Base-by-base conservation (phyloP, 306 rosid genomes). In the Cicer chorassanicum region DNA sequence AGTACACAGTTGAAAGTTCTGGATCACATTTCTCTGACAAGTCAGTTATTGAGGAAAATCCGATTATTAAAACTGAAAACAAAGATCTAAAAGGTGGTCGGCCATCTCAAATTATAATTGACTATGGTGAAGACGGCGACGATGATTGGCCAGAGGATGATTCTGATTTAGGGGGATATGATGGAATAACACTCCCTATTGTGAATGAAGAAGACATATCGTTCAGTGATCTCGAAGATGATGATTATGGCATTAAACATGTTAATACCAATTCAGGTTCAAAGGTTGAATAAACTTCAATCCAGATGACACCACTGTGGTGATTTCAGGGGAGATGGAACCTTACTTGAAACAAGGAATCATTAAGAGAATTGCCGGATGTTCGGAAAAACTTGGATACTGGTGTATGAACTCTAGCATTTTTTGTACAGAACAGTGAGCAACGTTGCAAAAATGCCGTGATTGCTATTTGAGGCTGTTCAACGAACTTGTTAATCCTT, bases 151-250 rank as follows among this genome's bases (percentile, higher is more conserved):
- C 89, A 39, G 97, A 90, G 87, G 97, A 90, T 63, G 97, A 84
- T 86, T 84, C 77, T 79, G 98, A 90, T 11, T 75, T 83, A 9
- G 89, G 81, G 18, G 89, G 78, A 9, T 75, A 72, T 73, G 61
- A 68, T 63, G 82, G 82, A 85, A 70, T 73, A 5, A 65, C 78
- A 60, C 63, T 75, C 14, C 67, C 81, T 50, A 8, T 72, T 36
- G 85, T 80, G 75, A 81, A 92, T 74, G 98, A 82, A 84, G 99
- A 94, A 36, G 99, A 94, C 70, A 94, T 94, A 83, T 94, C 99
- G 67, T 94, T 94, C 78, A 94, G 97, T 43, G 99, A 94, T 79
- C 96, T 94, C 0, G 99, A 94, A 85, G 91, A 94, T 68, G 99
- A 92, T 67, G 88, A 90, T 53, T 80, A 51, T 86, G 88, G 81